Evolutionary conservation across 179 eudicot genomes (phyloP).

Genomic region (Drosera spatulata): DNA sequence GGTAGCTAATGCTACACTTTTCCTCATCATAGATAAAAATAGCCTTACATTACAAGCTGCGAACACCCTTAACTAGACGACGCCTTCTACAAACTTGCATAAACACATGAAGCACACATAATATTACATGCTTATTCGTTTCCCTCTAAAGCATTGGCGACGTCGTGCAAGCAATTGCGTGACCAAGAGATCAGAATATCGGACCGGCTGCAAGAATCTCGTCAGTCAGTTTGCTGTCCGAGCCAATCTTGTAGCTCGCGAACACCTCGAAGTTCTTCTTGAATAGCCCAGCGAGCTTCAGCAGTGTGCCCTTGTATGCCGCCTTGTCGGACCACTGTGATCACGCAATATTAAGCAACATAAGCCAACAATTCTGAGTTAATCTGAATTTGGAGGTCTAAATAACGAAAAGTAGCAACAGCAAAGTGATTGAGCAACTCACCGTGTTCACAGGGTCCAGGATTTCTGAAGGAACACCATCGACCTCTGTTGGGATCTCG

Average conservation of each 20-base stretch:
- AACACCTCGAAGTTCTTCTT: slow-evolving; percentile 81
- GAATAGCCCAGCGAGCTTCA: slow-evolving; percentile 68
- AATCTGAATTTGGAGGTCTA: too few relatives aligned
- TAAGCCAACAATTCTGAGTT: neutral
- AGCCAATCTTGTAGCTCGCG: slow-evolving; percentile 58
- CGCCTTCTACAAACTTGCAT: too few relatives aligned
- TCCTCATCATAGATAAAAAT: too few relatives aligned
- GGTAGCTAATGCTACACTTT: too few relatives aligned
- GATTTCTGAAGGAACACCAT: slow-evolving; percentile 90
- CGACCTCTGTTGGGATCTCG: slow-evolving; percentile 59
- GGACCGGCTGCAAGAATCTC: slow-evolving; percentile 93
- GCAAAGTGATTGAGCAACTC: slow-evolving; percentile 9
- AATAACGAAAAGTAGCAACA: too few relatives aligned
- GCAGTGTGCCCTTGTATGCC: slow-evolving; percentile 48
- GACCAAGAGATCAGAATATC: slow-evolving; percentile 17
- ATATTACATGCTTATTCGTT: too few relatives aligned
- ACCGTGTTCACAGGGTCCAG: slow-evolving; percentile 81
- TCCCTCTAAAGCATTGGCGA: too few relatives aligned
- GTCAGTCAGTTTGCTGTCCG: slow-evolving; percentile 50
- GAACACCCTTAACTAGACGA: too few relatives aligned
- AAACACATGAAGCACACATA: too few relatives aligned
- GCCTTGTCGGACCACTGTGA: slow-evolving; percentile 73
- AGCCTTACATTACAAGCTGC: too few relatives aligned
- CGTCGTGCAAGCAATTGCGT: too few relatives aligned
- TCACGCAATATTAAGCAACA: neutral